Evolutionary conservation across 2,329 filamentous ascomycete species (phyloP), one percentile per base, ranked within the genome.

Genomic region (Stemphylium vesicarium): DNA sequence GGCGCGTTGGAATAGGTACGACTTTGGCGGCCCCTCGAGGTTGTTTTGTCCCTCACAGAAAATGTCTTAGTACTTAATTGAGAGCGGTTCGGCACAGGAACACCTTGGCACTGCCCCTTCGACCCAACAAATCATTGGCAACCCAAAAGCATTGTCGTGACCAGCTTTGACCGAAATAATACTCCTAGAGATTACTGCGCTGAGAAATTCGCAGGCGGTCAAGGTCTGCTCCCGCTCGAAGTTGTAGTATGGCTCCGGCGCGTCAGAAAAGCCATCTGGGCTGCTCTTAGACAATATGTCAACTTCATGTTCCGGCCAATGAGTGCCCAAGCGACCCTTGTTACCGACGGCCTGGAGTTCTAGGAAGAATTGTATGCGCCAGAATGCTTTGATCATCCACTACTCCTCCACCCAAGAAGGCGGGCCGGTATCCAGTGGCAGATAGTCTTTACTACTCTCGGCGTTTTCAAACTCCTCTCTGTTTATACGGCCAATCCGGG

Each of bases 371-470:
- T 57, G 55, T n/a, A 57, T 16, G 36, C n/a, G 41, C 55, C 42
- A 57, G 33, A 57, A 57, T 35, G 41, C 22, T 44, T 11, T 31
- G 13, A 57, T 50, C 40, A 57, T 57, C 26, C 50, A 50, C 29
- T 45, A 16, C 50, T 54, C 55, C 22, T 57, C 55, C 20, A 45
- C 46, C 22, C 22, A 57, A 12, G 41, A 57, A 51, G 50, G 42
- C 29, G 46, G 46, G 29, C 50, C 46, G 4, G 50, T 57, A 16
- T 54, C 16, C 38, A 50, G 33, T 57, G 42, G 50, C 24, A 57
- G 7, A 35, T 51, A 54, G 46, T 57, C 46, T 15, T 48, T 51
- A 31, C 26, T 37, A 37, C 55, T 57, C 38, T 57, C 29, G 5
- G 55, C 45, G 13, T 16, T 57, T 48, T 45, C 37, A 33, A 54